Evolutionary conservation across 192 early-diverging fungal species (phyloP).

Genomic region (Lunasporangiospora selenospora): DNA sequence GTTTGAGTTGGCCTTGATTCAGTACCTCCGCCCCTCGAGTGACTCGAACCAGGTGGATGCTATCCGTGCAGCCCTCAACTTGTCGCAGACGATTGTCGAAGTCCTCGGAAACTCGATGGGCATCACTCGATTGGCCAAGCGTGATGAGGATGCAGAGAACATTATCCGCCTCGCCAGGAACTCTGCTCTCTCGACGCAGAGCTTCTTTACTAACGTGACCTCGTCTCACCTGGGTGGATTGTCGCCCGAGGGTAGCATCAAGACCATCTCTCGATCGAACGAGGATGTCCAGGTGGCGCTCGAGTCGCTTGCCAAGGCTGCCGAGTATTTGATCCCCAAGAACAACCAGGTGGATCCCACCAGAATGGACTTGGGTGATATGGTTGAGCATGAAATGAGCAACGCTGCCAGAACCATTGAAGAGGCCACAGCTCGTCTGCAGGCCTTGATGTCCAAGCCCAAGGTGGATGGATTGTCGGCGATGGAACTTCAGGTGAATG

Average conservation of each 20-base stretch:
- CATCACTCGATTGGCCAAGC: slow-evolving; percentile 78
- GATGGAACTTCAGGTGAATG: slow-evolving; percentile 86
- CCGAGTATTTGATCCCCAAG: slow-evolving; percentile 77
- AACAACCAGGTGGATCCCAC: slow-evolving; percentile 58
- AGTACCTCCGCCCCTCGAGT: slow-evolving; percentile 14
- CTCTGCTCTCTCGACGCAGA: slow-evolving; percentile 69
- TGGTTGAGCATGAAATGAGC: slow-evolving; percentile 92
- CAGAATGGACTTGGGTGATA: slow-evolving; percentile 76
- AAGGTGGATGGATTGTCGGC: slow-evolving; percentile 68
- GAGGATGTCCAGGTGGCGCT: slow-evolving; percentile 80
- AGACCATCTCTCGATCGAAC: slow-evolving; percentile 75
- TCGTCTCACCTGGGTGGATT: slow-evolving; percentile 69
- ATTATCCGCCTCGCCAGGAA: slow-evolving; percentile 70
- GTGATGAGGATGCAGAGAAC: slow-evolving; percentile 78
- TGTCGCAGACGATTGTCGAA: slow-evolving; percentile 85
- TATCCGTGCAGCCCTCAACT: slow-evolving; percentile 76
- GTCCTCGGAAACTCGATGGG: slow-evolving; percentile 92
- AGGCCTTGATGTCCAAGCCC: slow-evolving; percentile 78
- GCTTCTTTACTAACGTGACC: slow-evolving; percentile 88
- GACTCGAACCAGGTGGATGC: slow-evolving; percentile 73
- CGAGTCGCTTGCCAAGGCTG: slow-evolving; percentile 68
- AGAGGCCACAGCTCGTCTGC: slow-evolving; percentile 81
- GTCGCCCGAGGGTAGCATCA: slow-evolving; percentile 65
- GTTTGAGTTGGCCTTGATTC: slow-evolving; percentile 11
- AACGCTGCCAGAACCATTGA: slow-evolving; percentile 91